Conservation (phyloP, 1,284 basidiomycete genomes). For the Ustilago trichophora region DNA sequence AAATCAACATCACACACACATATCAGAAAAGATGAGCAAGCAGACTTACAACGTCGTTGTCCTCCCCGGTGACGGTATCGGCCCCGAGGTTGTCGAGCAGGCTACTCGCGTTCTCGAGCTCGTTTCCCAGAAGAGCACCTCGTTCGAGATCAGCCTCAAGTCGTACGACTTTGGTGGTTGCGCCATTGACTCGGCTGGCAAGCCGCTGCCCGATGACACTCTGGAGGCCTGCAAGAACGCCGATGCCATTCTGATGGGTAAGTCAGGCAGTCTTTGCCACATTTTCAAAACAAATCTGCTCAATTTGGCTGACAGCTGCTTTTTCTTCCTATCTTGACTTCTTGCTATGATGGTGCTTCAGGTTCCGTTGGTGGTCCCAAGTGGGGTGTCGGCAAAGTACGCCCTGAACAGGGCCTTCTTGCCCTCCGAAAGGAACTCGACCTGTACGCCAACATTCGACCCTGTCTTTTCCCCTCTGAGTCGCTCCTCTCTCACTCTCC, state of each 20-base stretch:
- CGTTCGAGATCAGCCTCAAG: slow-evolving; percentile 75
- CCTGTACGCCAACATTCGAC: slow-evolving; percentile 97
- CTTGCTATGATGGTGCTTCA: slow-evolving; percentile 68
- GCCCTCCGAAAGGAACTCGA: slow-evolving; percentile 91
- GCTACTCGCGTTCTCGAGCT: slow-evolving; percentile 85
- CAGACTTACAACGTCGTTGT: slow-evolving; percentile 68
- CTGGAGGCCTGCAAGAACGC: slow-evolving; percentile 70
- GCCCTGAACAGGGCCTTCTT: slow-evolving; percentile 94
- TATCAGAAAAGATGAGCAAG: slow-evolving; percentile 18
- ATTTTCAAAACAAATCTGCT: no score
- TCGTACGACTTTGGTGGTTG: slow-evolving; percentile 85
- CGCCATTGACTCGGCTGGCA: slow-evolving; percentile 87
- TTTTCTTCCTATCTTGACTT: no score
- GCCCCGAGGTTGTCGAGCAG: slow-evolving; percentile 91
- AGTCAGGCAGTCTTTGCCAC: neutral
- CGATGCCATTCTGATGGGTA: slow-evolving; percentile 64
- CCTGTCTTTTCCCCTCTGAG: slow-evolving; percentile 91
- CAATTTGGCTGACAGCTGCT: no score
- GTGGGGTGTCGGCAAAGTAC: slow-evolving; percentile 90
- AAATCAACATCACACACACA: neutral
- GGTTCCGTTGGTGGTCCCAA: slow-evolving; percentile 97
- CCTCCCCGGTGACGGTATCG: slow-evolving; percentile 96
- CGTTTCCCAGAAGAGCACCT: slow-evolving; percentile 74
- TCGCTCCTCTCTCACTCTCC: slow-evolving; percentile 89
- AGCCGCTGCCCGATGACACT: slow-evolving; percentile 85